Percentiles rank a stretch among this genome's conserved stretches.
phyloP scores from a whole-genome alignment of 257 asterid genomes.

The Ligustrum vulgare region DNA sequence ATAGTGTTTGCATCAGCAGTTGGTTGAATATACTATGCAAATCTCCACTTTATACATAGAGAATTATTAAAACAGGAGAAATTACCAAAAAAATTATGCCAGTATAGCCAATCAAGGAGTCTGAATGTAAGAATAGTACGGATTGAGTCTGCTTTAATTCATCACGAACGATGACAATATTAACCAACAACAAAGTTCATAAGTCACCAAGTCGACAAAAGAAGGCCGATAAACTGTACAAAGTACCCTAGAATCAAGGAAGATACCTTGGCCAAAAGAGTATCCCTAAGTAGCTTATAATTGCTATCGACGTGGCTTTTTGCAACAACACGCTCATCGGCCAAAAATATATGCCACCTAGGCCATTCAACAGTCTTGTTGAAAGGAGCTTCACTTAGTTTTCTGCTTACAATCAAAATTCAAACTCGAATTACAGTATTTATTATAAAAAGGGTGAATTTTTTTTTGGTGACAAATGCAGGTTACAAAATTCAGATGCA shows the following conservation, averaged over 20 bases:
- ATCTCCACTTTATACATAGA: neutral
- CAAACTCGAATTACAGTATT: neutral
- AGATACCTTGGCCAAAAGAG: constrained; percentile 78
- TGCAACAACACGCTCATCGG: constrained; percentile 89
- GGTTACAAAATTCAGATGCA: constrained; percentile 18
- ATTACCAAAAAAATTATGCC: neutral
- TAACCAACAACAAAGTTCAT: neutral
- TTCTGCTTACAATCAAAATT: constrained; percentile 46
- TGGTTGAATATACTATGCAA: neutral
- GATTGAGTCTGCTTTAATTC: neutral
- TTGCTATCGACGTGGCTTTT: constrained; percentile 89
- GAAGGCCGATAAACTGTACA: neutral
- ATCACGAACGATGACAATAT: neutral
- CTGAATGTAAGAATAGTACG: neutral
- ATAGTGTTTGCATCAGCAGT: neutral
- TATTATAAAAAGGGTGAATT: neutral
- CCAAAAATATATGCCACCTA: constrained; percentile 88
- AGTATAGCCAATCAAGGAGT: neutral
- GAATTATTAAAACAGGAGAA: neutral
- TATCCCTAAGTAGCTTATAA: constrained; percentile 83
- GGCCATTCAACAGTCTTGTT: constrained; percentile 95
- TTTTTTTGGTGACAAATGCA: neutral
- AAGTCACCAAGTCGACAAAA: neutral
- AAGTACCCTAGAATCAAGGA: neutral
- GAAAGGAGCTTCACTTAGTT: constrained; percentile 87